These are phyloP conservation scores for Ceratobasidium sp. DNA, from an alignment of 1,284 basidiomycete genomes.

Conservation along the genomic window DNA sequence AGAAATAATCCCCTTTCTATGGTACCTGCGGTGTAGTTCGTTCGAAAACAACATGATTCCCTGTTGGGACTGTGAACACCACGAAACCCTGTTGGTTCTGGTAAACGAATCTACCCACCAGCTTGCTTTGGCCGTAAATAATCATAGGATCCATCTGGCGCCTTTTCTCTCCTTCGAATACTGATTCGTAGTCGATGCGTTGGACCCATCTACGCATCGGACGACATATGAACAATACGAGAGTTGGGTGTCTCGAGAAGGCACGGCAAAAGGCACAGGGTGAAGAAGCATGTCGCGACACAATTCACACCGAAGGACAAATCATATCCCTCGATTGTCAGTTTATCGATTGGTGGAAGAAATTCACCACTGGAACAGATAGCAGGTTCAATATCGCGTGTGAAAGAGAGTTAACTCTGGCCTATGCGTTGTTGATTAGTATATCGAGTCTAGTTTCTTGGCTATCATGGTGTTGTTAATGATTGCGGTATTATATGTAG, in stretches of 20 bases:
- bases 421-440: slow-evolving; percentile 30
- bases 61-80: not conserved
- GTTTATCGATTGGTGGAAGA: slow-evolving; percentile 8
- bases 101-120: not conserved
- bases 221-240: slow-evolving; percentile 21
- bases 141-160: slow-evolving; percentile 24
- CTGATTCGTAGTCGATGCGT: slow-evolving; percentile 15
- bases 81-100: not conserved
- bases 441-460: slow-evolving; percentile 28
- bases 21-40: slow-evolving; percentile 41
- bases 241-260: slow-evolving; percentile 23
- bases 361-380: slow-evolving; percentile 14
- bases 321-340: slow-evolving; percentile 35
- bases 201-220: slow-evolving; percentile 24
- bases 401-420: not conserved
- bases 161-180: slow-evolving; percentile 26
- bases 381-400: not conserved
- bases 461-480: not conserved
- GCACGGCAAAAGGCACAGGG: slow-evolving; percentile 34
- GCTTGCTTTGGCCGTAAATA: slow-evolving; percentile 34
- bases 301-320: slow-evolving; percentile 35
- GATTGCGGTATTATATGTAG: not conserved
- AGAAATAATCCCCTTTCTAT: slow-evolving; percentile 39
- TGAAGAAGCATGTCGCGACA: slow-evolving; percentile 22
- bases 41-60: slow-evolving; percentile 39